Base-by-base conservation (phyloP, 306 rosid genomes). In the Cercis canadensis region DNA sequence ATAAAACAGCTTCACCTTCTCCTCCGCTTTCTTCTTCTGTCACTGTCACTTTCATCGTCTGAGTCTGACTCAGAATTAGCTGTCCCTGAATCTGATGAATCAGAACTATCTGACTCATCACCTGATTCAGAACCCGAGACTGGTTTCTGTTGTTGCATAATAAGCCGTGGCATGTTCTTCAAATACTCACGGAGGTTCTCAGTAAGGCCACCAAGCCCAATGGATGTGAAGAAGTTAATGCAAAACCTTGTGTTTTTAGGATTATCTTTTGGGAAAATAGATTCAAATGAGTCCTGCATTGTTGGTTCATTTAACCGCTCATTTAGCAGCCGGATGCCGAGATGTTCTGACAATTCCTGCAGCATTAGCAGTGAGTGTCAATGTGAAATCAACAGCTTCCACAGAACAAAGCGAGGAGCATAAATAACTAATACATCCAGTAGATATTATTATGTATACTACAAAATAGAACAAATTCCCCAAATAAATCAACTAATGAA, bases 181-280 rank as follows among this genome's bases (percentile, higher is more conserved):
- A 94, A 75, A 76, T 91, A 89, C 65, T 91, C 96, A 0, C 97
- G 95, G 37, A 94, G 76, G 65, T 86, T 94, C 73, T 94, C 99
- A 0, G 99, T 94, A 65, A 94, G 87, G 49, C 97, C 96, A 70
- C 96, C 97, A 67, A 94, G 97, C 45, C 98, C 97, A 69, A 93
- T 93, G 37, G 97, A 90, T 11, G 98, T 93, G 83, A 93, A 93
- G 78, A 93, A 93, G 72, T 94, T 94, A 36, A 94, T 94, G 43
- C 92, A 80, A 68, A 94, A 94, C 24, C 99, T 78, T 14, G 98
- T 90, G 80, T 94, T 90, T 73, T 90, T 94, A 10, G 98, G 98
- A 64, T 87, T 89, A 44, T 94, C 97, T 81, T 65, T 87, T 0
- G 97, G 92, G 74, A 92, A 89, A 14, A 92, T 87, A 10, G 89